phyloP scores from a whole-genome alignment of 306 rosid genomes.

The Glycine soja region DNA sequence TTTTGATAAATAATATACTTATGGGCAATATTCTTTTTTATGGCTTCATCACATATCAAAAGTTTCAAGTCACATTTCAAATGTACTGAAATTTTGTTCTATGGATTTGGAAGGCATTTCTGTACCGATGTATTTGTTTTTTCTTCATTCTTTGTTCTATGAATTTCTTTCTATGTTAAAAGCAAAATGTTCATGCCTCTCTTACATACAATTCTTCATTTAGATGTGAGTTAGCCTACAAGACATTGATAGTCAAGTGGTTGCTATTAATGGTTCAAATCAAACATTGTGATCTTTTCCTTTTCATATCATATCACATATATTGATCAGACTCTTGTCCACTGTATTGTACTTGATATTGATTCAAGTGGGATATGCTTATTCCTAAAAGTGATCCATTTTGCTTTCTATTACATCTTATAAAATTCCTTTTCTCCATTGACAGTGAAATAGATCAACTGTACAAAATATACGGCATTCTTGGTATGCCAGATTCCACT shows the following conservation, averaged over 20 bases:
- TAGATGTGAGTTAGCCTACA: neutral
- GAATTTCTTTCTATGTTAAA: neutral
- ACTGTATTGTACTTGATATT: slow-evolving; percentile 14
- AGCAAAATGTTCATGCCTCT: neutral
- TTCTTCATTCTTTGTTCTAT: slow-evolving; percentile 16
- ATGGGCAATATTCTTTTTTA: neutral
- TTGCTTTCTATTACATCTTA: slow-evolving; percentile 41
- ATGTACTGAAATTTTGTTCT: neutral
- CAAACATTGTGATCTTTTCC: neutral
- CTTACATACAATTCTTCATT: neutral
- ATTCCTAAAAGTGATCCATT: slow-evolving; percentile 11
- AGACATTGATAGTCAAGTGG: neutral
- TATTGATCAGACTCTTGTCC: slow-evolving; percentile 3
- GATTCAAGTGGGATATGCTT: slow-evolving; percentile 25
- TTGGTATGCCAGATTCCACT: slow-evolving; percentile 74
- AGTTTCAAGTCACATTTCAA: slow-evolving; percentile 12
- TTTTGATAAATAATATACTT: slow-evolving; percentile 4
- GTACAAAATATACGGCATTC: slow-evolving; percentile 75
- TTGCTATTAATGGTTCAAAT: slow-evolving; percentile 4
- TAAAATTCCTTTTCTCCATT: slow-evolving; percentile 41
- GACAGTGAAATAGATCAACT: slow-evolving; percentile 89
- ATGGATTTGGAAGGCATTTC: slow-evolving; percentile 18
- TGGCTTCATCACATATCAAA: slow-evolving; percentile 41
- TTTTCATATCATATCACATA: neutral
- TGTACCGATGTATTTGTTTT: slow-evolving; percentile 13